A percentile compares a stretch with the other conserved stretches of the same genome.
Evolutionary conservation across 2,329 filamentous ascomycete genomes (phyloP).

Genomic region (Pseudogymnoascus sp.): DNA sequence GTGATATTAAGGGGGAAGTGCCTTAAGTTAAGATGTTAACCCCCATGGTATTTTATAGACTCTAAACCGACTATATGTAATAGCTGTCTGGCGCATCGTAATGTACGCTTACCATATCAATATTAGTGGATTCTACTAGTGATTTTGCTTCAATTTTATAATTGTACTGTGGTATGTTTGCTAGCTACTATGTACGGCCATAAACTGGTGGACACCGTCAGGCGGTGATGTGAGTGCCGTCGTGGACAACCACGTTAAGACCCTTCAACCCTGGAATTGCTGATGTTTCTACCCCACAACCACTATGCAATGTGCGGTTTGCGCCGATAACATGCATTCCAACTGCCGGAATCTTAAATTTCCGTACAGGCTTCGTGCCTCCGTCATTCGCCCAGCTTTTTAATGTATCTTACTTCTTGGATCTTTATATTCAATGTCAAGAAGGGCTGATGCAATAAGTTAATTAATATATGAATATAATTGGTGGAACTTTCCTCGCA

Average conservation of each 20-base stretch:
- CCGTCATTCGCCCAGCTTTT: neutral
- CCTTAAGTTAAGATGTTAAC: too few species aligned
- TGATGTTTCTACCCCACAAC: neutral
- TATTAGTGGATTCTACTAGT: neutral
- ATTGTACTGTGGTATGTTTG: neutral
- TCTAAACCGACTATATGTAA: neutral
- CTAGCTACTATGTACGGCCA: neutral
- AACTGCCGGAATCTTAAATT: constrained; percentile 9
- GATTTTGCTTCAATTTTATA: neutral
- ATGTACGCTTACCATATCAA: neutral
- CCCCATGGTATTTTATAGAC: neutral
- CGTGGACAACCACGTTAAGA: neutral
- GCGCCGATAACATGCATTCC: neutral
- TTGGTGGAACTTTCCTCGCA: neutral
- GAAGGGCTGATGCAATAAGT: neutral
- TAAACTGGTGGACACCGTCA: neutral
- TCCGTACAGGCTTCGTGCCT: neutral
- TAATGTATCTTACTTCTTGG: neutral
- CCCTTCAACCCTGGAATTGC: neutral
- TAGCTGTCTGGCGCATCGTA: neutral
- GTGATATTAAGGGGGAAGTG: neutral
- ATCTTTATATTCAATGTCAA: neutral
- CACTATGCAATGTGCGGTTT: neutral
- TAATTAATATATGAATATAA: neutral
- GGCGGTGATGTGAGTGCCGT: neutral